Percentiles rank a stretch among this genome's conserved stretches.
phyloP scores from a whole-genome alignment of 2,329 filamentous ascomycete genomes.

The Penicillium concentricum region DNA sequence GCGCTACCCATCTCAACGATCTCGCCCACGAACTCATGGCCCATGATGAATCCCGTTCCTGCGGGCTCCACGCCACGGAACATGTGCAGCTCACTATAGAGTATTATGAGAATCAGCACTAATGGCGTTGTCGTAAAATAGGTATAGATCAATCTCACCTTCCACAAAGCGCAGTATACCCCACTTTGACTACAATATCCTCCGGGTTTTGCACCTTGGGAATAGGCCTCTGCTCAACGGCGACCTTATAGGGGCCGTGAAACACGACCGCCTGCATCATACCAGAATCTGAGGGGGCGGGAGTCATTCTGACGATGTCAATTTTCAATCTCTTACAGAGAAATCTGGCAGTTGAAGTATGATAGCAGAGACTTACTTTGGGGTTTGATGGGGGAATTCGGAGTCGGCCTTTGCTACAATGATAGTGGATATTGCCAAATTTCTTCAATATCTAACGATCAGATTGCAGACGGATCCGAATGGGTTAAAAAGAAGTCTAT shows the following conservation, averaged over 20 bases:
- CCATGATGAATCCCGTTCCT: conserved; percentile 62
- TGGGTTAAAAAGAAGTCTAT: conserved; percentile 6
- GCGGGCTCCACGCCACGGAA: conserved; percentile 79
- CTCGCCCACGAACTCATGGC: conserved; percentile 83
- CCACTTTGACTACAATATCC: conserved; percentile 81
- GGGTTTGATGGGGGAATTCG: neutral
- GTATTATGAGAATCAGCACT: neutral
- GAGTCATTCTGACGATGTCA: conserved; percentile 14
- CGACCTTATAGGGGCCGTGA: conserved; percentile 72
- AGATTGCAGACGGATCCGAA: conserved; percentile 4
- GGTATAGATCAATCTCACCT: conserved; percentile 57
- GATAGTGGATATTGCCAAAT: neutral
- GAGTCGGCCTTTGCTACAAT: neutral
- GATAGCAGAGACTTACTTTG: conserved; percentile 5
- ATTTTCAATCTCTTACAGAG: conserved; percentile 8
- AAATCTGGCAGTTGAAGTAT: neutral
- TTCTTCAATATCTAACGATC: conserved; percentile 6
- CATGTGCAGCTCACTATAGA: conserved; percentile 72
- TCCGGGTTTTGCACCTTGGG: conserved; percentile 68
- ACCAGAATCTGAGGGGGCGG: conserved; percentile 11
- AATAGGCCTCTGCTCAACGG: conserved; percentile 74
- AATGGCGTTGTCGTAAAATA: neutral
- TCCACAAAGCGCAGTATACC: conserved; percentile 81
- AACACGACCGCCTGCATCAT: conserved; percentile 91
- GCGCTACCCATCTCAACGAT: conserved; percentile 66